Evolutionary conservation across 2,329 filamentous ascomycete species (phyloP), one percentile per base, ranked within the genome.

Genomic region (Scolecobasidium constrictum): DNA sequence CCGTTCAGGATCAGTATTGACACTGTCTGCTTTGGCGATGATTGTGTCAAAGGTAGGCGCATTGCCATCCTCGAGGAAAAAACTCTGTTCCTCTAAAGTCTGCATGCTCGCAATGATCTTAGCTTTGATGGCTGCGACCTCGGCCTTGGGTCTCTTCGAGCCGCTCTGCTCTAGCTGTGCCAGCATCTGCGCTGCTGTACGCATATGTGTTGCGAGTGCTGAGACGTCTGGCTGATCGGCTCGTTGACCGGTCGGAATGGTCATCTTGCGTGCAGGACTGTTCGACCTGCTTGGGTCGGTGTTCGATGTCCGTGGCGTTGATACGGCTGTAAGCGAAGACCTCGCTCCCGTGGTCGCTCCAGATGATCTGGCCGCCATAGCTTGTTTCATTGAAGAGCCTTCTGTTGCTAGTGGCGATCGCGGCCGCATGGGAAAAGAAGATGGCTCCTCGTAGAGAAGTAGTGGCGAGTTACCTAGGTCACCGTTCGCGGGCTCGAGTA

Each of bases 101-200:
- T 92, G 85, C 86, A 92, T 92, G 59, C 84, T 90, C 3, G 85
- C 85, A 53, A 92, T 92, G 49, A 92, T 92, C 62, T 86, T 87
- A 33, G 83, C 79, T 51, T 86, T 75, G 58, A 92, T 92, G 5
- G 84, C 82, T 15, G 83, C 85, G 4, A 92, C 85, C 61, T 92
- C 85, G 21, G 79, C 77, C 55, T 76, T 83, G 1, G 85, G 85
- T 23, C 85, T 72, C 61, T 90, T 92, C 20, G 83, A 81, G 49
- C 81, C 81, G 17, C 83, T 90, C 2, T 82, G 76, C 46, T 92
- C 84, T 7, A 92, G 70, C 53, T 92, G 85, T 12, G 85, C 83
- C 35, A 92, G 68, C 85, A 92, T 92, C 59, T 88, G 83, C 12
- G 85, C 86, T 3, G 85, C 85, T 3, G 84, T 87, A 16, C 85